Percentiles rank a stretch among this genome's conserved stretches.
phyloP scores from a whole-genome alignment of 140 eudicot genomes.

The Bidens hawaiensis region DNA sequence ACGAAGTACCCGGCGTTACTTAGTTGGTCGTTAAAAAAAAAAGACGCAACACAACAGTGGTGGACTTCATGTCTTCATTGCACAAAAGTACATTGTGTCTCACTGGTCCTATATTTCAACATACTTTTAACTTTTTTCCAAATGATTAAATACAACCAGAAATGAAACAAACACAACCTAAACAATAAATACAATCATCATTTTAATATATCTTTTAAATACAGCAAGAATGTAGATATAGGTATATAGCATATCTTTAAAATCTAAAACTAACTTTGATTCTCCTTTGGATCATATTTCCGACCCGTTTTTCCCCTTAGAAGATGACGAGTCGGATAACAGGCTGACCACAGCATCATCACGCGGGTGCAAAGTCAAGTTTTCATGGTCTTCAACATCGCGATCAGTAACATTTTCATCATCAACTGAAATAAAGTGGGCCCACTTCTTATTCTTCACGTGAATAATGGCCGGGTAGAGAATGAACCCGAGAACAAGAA shows the following conservation, averaged over 20 bases:
- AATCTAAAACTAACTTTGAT: conserved; percentile 5
- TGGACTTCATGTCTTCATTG: background rate
- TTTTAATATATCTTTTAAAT: background rate
- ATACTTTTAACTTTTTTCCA: background rate
- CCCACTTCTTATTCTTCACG: conserved; percentile 51
- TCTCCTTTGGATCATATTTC: conserved; percentile 24
- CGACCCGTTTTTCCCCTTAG: conserved; percentile 12
- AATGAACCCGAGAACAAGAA: conserved; percentile 49
- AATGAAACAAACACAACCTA: background rate
- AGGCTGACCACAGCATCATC: conserved; percentile 62
- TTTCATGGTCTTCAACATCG: conserved; percentile 49
- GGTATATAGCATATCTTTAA: background rate
- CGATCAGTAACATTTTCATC: conserved; percentile 12
- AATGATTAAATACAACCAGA: background rate
- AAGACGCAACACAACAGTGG: conserved; percentile 10
- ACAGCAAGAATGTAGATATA: conserved; percentile 26
- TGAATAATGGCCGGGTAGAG: conserved; percentile 43
- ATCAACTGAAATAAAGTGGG: conserved; percentile 28
- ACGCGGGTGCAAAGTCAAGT: background rate
- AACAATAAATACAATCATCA: background rate
- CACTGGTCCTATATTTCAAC: conserved; percentile 9
- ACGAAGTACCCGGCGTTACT: no score
- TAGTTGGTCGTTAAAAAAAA: no score
- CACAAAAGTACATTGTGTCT: conserved; percentile 4
- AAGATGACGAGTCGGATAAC: conserved; percentile 39